phyloP scores from a whole-genome alignment of 768 basidiomycete genomes.

The Lentinula lateritia region DNA sequence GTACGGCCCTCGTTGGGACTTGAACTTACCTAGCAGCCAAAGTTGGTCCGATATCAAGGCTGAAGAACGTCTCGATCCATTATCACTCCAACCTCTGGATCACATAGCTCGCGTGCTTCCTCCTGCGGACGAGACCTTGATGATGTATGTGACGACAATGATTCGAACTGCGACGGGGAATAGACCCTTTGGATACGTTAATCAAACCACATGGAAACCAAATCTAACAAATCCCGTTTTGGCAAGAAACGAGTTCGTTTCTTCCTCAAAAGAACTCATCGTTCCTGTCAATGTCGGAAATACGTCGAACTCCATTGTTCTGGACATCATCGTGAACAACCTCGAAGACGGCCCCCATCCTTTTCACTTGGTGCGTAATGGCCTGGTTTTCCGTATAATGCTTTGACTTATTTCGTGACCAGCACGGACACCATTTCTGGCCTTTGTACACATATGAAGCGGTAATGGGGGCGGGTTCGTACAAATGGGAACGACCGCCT shows the following conservation, averaged over 20 bases:
- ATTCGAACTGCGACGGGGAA: constrained; percentile 5
- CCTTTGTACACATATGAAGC: constrained; percentile 8
- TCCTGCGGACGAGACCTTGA: not conserved
- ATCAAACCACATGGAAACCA: constrained; percentile 7
- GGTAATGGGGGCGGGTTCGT: constrained; percentile 1
- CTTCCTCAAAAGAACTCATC: constrained; percentile 3
- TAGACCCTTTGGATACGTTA: constrained; percentile 6
- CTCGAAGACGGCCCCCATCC: constrained; percentile 8
- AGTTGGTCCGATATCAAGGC: not conserved
- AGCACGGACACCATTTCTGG: constrained; percentile 10
- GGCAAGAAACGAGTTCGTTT: not conserved
- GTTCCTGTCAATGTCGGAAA: not conserved
- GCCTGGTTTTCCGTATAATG: not conserved
- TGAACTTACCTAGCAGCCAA: not conserved
- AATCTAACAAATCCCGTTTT: not conserved
- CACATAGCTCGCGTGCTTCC: not conserved
- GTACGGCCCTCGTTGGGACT: not conserved
- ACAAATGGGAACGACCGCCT: constrained; percentile 3
- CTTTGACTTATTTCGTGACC: not conserved
- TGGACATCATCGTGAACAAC: constrained; percentile 8
- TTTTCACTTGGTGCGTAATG: constrained; percentile 1
- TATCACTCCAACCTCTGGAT: constrained; percentile 1
- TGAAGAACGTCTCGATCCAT: constrained; percentile 1
- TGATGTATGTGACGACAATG: constrained; percentile 8
- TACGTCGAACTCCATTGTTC: not conserved